phyloP scores from a whole-genome alignment of 352 stramenopile genomes.

The Pythium biforme region DNA sequence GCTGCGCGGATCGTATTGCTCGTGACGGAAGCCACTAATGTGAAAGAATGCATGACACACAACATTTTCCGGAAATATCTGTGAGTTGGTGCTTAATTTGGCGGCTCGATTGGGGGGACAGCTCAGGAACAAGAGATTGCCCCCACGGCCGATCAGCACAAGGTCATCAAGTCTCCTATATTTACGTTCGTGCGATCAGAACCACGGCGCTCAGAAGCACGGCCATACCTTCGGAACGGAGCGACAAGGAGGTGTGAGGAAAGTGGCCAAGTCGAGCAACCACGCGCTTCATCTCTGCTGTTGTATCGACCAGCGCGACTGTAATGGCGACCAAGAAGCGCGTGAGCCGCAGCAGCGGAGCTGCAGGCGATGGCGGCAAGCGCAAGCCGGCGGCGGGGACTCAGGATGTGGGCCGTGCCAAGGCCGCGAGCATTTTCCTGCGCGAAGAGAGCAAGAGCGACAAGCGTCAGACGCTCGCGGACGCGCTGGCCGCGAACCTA shows the following conservation, averaged over 20 bases:
- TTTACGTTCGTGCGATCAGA: not conserved
- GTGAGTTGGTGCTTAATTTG: not conserved
- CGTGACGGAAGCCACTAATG: not conserved
- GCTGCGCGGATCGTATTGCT: constrained; percentile 7
- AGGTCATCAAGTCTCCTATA: too few species aligned
- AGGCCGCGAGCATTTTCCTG: constrained; percentile 39
- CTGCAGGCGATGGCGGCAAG: constrained; percentile 11
- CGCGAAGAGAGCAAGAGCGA: constrained; percentile 56
- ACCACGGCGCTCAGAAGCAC: not conserved
- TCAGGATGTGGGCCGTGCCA: constrained; percentile 21
- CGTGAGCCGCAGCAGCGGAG: constrained; percentile 21
- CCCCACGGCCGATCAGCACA: too few species aligned
- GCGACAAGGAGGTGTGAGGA: too few species aligned
- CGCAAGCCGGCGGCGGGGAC: constrained; percentile 7
- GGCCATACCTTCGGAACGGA: too few species aligned
- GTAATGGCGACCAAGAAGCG: constrained; percentile 30
- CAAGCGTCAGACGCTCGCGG: constrained; percentile 55
- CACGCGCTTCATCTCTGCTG: not conserved
- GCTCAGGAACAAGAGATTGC: too few species aligned
- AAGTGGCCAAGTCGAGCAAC: too few species aligned
- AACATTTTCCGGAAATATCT: too few species aligned
- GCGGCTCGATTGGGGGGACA: too few species aligned
- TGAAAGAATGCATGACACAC: not conserved
- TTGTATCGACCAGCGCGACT: not conserved
- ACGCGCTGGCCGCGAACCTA: constrained; percentile 51